A percentile compares a stretch with the other conserved stretches of the same genome.
Evolutionary conservation across 164 flowering plant genomes (phyloP).

Genomic region (Vitis rupestris): DNA sequence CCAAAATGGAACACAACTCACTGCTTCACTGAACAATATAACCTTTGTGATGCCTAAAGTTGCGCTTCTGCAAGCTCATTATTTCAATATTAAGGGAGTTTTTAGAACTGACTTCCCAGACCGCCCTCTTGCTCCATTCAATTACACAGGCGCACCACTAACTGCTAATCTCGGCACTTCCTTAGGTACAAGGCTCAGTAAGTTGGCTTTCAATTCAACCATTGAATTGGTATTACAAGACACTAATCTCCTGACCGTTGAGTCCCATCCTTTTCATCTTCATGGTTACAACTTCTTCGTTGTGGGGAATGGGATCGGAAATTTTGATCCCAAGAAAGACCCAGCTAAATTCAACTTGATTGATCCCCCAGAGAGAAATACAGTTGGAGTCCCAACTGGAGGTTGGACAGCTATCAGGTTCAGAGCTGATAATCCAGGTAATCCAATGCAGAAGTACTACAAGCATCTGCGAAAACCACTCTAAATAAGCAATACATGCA

Average conservation of each 20-base stretch:
- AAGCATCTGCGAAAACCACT: not conserved
- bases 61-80: constrained; percentile 53
- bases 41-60: constrained; percentile 42
- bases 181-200: constrained; percentile 41
- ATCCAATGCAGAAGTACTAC: not conserved
- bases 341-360: not conserved
- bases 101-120: constrained; percentile 52
- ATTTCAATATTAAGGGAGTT: constrained; percentile 37
- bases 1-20: constrained; percentile 33
- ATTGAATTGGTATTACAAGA: constrained; percentile 18
- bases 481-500: not conserved
- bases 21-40: constrained; percentile 54
- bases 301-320: too few species aligned
- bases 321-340: constrained; percentile 6
- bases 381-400: not conserved
- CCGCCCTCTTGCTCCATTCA: constrained; percentile 39
- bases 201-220: constrained; percentile 41
- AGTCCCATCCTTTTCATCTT: too few species aligned
- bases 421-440: not conserved
- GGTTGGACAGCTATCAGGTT: constrained; percentile 1
- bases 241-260: too few species aligned
- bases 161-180: constrained; percentile 45
- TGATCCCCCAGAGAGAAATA: not conserved
- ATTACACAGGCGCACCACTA: constrained; percentile 13
- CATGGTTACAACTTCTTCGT: too few species aligned